phyloP scores from a whole-genome alignment of 495 filamentous ascomycete species.

The Apiosordaria backusii region DNA sequence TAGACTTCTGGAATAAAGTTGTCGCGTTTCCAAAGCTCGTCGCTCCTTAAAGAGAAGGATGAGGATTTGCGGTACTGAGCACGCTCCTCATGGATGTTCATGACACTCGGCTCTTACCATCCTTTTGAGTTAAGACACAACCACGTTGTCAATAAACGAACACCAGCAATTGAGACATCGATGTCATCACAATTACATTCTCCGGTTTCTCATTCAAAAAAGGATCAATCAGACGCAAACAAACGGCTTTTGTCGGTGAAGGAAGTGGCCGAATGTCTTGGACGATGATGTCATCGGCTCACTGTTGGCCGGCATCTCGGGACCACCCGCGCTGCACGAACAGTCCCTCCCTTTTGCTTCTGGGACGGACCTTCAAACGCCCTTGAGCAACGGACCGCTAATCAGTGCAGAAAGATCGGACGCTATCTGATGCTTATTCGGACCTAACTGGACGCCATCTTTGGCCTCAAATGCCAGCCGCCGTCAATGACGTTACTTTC shows the following conservation, averaged over 20 bases:
- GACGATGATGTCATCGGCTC: constrained; percentile 7
- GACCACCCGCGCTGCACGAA: constrained; percentile 4
- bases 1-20: too few species aligned
- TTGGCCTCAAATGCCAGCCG: not conserved
- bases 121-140: too few species aligned
- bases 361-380: not conserved
- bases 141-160: too few species aligned
- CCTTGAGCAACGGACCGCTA: not conserved
- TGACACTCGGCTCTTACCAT: too few species aligned
- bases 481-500: not conserved
- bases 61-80: too few species aligned
- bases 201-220: not conserved
- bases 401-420: not conserved
- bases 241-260: not conserved
- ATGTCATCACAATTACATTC: not conserved
- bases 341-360: not conserved
- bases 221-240: not conserved
- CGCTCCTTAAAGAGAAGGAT: too few species aligned
- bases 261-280: not conserved
- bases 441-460: not conserved
- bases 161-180: not conserved
- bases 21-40: too few species aligned
- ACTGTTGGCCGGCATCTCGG: not conserved
- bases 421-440: not conserved
- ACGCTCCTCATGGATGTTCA: too few species aligned